Base-by-base conservation (phyloP, 345 rosid genomes). In the Viola odorata region DNA sequence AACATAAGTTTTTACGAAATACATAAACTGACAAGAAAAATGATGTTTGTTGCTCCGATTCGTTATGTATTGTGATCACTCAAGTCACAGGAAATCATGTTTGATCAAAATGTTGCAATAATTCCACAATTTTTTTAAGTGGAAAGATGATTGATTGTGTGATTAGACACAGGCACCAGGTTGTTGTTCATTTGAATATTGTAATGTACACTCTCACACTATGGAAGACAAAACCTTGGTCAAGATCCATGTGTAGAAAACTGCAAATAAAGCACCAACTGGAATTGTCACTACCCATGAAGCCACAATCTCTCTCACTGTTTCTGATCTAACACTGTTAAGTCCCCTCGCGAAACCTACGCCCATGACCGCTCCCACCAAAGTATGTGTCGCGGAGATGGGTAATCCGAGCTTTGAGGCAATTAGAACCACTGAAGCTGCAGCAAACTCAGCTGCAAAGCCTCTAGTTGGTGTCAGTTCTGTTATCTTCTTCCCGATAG, bases 331-430 rank as follows among this genome's bases (percentile, higher is more conserved):
- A 57, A 94, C 97, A 54, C 80, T 83, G 58, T 90, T 94, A 49
- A 90, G 85, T 15, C 99, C 99, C 54, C 99, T 84, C 0, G 97
- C 99, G 40, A 94, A 90, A 3, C 99, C 99, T 5, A 94, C 99
- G 14, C 99, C 99, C 99, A 94, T 94, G 50, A 94, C 99, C 10
- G 97, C 96, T 44, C 99, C 97, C 13, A 94, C 97, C 45, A 90
- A 71, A 4, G 99, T 94, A 61, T 90, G 99, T 0, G 97, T 94
- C 13, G 96, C 96, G 0, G 97, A 94, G 37, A 94, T 83, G 4
- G 99, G 97, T 44, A 94, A 77, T 16, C 95, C 95, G 17, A 94
- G 73, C 70, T 88, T 94, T 0, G 99, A 90, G 7, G 99, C 99
- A 17, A 83, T 80, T 23, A 90, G 75, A 68, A 94, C 99, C 15